Evolutionary conservation across 2,329 filamentous ascomycete species (phyloP).

Genomic region (Chaetomium olivaceum): DNA sequence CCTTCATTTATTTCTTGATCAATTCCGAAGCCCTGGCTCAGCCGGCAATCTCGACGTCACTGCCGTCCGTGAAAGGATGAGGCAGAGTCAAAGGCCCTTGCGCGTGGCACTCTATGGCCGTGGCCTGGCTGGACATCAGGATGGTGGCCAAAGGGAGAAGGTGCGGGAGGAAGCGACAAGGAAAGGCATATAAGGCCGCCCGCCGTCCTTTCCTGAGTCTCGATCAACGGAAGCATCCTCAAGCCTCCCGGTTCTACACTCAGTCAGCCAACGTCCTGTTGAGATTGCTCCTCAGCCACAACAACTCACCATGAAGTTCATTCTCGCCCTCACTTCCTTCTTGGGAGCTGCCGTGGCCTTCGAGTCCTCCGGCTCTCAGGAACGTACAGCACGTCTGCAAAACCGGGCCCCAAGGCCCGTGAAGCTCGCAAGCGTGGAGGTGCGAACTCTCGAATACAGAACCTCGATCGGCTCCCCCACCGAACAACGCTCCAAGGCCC

Average conservation of each 20-base stretch:
- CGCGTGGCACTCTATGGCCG: slow-evolving; percentile 21
- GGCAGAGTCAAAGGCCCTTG: slow-evolving; percentile 9
- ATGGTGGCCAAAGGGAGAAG: slow-evolving; percentile 12
- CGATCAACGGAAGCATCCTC: not conserved
- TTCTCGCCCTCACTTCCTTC: slow-evolving; percentile 32
- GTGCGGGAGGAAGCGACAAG: not conserved
- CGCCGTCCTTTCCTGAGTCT: not conserved
- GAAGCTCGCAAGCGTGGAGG: slow-evolving; percentile 15
- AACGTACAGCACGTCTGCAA: slow-evolving; percentile 13
- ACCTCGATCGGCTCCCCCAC: slow-evolving; percentile 29
- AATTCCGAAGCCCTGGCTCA: slow-evolving; percentile 19
- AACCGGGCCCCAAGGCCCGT: slow-evolving; percentile 24
- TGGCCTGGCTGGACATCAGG: slow-evolving; percentile 17
- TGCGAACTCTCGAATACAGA: slow-evolving; percentile 30
- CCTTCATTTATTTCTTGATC: slow-evolving; percentile 25
- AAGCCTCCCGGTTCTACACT: not conserved
- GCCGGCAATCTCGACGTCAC: slow-evolving; percentile 24
- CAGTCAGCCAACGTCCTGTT: not conserved
- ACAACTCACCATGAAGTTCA: slow-evolving; percentile 34
- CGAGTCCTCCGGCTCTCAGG: slow-evolving; percentile 24
- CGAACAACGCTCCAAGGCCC: slow-evolving; percentile 30
- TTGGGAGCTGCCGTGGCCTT: slow-evolving; percentile 33
- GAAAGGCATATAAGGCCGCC: slow-evolving; percentile 33
- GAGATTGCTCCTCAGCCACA: not conserved
- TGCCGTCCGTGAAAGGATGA: slow-evolving; percentile 9